Base-by-base conservation (phyloP, 176 grass and related monocot genomes). In the Oryza punctata region DNA sequence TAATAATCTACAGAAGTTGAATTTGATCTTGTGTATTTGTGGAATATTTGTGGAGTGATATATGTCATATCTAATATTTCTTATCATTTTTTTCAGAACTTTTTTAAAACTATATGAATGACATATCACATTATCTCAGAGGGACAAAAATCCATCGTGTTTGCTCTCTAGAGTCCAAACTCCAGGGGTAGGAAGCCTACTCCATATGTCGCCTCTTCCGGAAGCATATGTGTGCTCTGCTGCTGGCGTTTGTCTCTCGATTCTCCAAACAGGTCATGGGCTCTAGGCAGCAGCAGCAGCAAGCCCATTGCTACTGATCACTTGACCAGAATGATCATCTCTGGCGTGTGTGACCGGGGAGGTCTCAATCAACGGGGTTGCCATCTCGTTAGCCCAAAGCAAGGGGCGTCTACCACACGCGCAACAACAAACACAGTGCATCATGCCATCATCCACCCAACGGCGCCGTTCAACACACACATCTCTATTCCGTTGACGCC, bases 371-470 rank as follows among this genome's bases (percentile, higher is more conserved):
- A 30, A 21, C 12, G 72, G 72, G 71, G 67, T 81, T 38, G 44
- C 65, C 82, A 24, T 81, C 65, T n/a, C 12, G 41, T 32, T 32
- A 54, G 6, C 78, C 83, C 46, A 70, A 89, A 89, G 88, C 73
- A 21, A 14, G 7, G 81, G 76, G 76, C 69, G 60, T 15, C 4
- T 3, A n/a, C 24, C 40, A 49, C 67, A 28, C 69, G 43, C 24
- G 1, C 32, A 38, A 1, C 37, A 37, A 6, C 35, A 38, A 8
- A 67, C 33, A 19, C 9, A 1, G 52, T 47, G 45, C 45, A 47
- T 41, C 4, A 82, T 65, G 18, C 38, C 45, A 47, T 41, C 4
- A 82, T 65, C 25, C 38, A 5, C 18, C 47, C 67, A 69, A 9
- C 52, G 52, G 6, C 19, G 52, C 52, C 14, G 52, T 18, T 19